Evolutionary conservation across 768 basidiomycete genomes (phyloP), one percentile per base, ranked within the genome.

Genomic region (Xerocomellus intermedius): DNA sequence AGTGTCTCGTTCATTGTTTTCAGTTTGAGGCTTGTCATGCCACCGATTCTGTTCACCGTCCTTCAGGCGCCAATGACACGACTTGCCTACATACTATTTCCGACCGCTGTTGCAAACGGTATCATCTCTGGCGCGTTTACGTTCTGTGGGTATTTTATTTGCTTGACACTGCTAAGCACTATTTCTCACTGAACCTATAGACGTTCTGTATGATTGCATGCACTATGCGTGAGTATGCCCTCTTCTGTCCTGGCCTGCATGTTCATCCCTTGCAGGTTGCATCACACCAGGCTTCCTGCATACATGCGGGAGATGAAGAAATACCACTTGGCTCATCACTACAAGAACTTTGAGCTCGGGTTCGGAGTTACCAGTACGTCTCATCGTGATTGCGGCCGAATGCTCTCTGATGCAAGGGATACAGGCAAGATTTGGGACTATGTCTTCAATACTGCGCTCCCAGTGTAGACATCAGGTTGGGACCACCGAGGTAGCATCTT

Each of bases 301-400:
- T 97, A 98, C 74, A 70, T 98, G 74, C 81, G 80, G 54, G 88
- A 94, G 68, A 89, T 91, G 89, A 99, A 99, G 79, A 91, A 91
- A 69, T 98, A 98, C 68, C 97, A 99, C 65, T 82, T 99, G 59
- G 94, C 93, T 8, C 95, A 98, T 67, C 96, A 98, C 71, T 97
- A 96, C 79, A 97, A 97, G 75, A 96, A 97, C 77, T 96, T 93
- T 69, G 94, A 97, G 67, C 87, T 98, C 42, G 95, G 94, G 17
- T 98, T 95, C 67, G 95, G 96, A 32, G 95, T 98, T 12, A 98
- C 95, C 8, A 94, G 91, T 89, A 64, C 49, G 84, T 74, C 14
- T 36, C 41, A 17, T 50, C 24, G 22, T 35, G 8, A 41, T 9
- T 17, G 36, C 2, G 36, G 41, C 44, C 4, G 50, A 8, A 33